Percentiles rank a stretch among this genome's conserved stretches.
Evolutionary conservation across 495 filamentous ascomycete genomes (phyloP).

Genomic region (Neurospora africana): DNA sequence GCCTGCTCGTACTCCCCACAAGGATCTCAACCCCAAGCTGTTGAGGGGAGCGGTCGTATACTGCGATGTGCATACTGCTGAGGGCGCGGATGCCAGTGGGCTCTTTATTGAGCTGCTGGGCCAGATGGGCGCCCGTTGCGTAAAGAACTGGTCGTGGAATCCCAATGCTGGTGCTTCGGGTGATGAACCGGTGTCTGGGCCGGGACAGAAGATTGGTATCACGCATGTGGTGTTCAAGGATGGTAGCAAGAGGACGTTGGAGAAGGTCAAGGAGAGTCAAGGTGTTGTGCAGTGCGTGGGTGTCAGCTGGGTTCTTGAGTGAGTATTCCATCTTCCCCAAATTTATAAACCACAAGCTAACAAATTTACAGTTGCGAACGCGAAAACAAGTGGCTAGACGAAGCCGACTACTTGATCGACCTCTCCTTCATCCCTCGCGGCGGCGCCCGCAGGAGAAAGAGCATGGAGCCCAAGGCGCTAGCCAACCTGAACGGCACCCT

Average conservation of each 20-base stretch:
- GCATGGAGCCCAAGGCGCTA: slow-evolving; percentile 78
- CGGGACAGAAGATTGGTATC: slow-evolving; percentile 54
- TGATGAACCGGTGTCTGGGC: background rate
- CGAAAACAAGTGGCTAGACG: slow-evolving; percentile 65
- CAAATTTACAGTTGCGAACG: slow-evolving; percentile 56
- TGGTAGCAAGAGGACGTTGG: slow-evolving; percentile 72
- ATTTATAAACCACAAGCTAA: too few relatives aligned
- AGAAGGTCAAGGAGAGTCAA: slow-evolving; percentile 68
- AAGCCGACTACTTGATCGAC: slow-evolving; percentile 60
- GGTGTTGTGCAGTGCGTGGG: slow-evolving; percentile 76
- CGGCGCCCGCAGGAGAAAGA: slow-evolving; percentile 70
- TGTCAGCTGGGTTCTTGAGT: slow-evolving; percentile 83
- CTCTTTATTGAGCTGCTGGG: slow-evolving; percentile 74
- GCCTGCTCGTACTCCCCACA: slow-evolving; percentile 43
- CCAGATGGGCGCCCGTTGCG: slow-evolving; percentile 76
- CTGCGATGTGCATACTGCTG: slow-evolving; percentile 86
- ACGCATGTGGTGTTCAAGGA: slow-evolving; percentile 97
- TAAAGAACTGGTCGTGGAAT: slow-evolving; percentile 82
- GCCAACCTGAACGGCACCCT: slow-evolving; percentile 62
- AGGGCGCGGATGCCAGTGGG: slow-evolving; percentile 75
- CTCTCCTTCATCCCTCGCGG: slow-evolving; percentile 63
- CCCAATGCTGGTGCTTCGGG: slow-evolving; percentile 22
- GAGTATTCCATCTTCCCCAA: too few relatives aligned
- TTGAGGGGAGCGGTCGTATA: slow-evolving; percentile 72
- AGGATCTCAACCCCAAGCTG: slow-evolving; percentile 37